Evolutionary conservation across 139 green algal genomes (phyloP), one percentile per base, ranked within the genome.

Genomic region (Mesotaenium endlicherianum): DNA sequence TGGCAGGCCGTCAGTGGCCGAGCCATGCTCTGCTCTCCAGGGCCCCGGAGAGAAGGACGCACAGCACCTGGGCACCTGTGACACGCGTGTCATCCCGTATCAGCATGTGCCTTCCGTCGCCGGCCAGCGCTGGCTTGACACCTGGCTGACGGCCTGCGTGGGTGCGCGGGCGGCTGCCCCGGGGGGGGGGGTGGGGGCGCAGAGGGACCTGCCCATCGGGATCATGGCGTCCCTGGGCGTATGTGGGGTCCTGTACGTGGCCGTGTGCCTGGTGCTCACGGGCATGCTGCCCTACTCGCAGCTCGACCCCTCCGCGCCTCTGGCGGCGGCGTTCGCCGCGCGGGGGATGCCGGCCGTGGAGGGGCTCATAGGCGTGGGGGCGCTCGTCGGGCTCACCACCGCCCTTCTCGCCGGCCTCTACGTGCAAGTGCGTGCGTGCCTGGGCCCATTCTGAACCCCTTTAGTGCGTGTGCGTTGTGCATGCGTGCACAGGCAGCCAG

Each of bases 221-320:
- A 93, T 94, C 41, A 31, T 94, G 17, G 85, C 67, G 36, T 90
- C 86, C 3, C 44, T 94, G 2, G 64, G 30, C 6, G 84, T 91
- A 2, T 93, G 91, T 43, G 91, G 89, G 1, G 34, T 89, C 8
- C 89, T 94, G 47, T 95, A 95, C 55, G 76, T 76, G 31, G 34
- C 70, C 3, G 90, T 92, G 70, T 83, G 58, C 53, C 38, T 84
- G 5, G 83, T 90, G 34, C 57, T 93, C 45, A 91, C 89, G 40
- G 82, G 88, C 38, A 93, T 93, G 91, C 70, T 93, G 38, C 81
- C 77, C 1, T 87, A 82, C 17, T 36, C 31, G 0, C 41, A 83
- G 0, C 90, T 95, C 70, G 79, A 92, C 87, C 57, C 76, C 0
- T 16, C 85, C 26, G 90, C 92, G 14, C 88, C 88, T 1, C 83